Base-by-base conservation (phyloP, 164 flowering plant species). In the Kingdonia uniflora region DNA sequence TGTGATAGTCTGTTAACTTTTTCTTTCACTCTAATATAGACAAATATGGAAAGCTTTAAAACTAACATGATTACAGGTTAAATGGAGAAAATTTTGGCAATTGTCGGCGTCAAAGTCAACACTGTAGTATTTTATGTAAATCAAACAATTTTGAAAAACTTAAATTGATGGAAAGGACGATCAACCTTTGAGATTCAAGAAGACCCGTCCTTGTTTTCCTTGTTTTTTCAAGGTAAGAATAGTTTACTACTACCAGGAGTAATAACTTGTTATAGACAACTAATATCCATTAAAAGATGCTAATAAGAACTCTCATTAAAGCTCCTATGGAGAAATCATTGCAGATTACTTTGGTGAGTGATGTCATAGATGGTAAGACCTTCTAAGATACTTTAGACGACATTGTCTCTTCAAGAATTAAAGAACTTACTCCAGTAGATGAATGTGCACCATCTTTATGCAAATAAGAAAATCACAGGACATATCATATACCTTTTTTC, bases 361-460 rank as follows among this genome's bases (percentile, higher is more conserved):
- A 90, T 56, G 74, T 90, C n/a, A n/a, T n/a, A 0, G 92, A 85
- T 69, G 97, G 97, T 11, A 85, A 87, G 73, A 85, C 95, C 41
- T 90, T 90, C 42, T 90, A 95, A 95, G 95, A 83, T 66, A 95
- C 95, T 37, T 57, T 90, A 65, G 74, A 83, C 58, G 95, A 81
- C 10, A 84, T 91, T 33, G 65, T 87, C 38, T 77, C 95, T 25
- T 87, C 97, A 53, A 77, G 92, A 74, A 75, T 90, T 44, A 73
- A 71, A 57, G 63, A 72, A 37, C 74, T 74, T 0, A 64, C 72
- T 42, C 63, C 83, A 5, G 72, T 47, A 38, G 95, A 85, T 72
- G 76, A 83, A 64, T 61, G 78, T 52, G 89, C 97, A 14, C 74
- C 86, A 11, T 77, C 84, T 25, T 16, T 19, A 39, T 29, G 8